Evolutionary conservation across 2,329 filamentous ascomycete genomes (phyloP), one percentile per base, ranked within the genome.

Genomic region (Paecilomyces formosus): DNA sequence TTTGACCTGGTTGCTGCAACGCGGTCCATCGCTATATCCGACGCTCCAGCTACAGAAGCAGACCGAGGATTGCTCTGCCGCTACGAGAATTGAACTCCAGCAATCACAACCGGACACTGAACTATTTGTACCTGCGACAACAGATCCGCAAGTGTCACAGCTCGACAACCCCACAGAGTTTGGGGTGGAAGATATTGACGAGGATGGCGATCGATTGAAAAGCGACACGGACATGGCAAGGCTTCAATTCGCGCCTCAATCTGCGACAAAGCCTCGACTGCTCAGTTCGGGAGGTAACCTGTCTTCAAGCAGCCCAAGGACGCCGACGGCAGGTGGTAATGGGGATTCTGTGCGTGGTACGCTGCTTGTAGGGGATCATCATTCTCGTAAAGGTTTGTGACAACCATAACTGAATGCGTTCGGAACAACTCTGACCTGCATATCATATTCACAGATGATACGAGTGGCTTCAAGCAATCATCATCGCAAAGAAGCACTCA

Each of bases 1-100:
- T 68, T 71, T 80, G 59, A 69, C 73, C 70, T 80, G 78, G 78
- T 74, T 80, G 59, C 62, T 80, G 62, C 70, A 70, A 59, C 73
- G 70, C 70, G 72, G 70, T 65, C 70, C 68, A 53, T 68, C 70
- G 35, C 63, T 71, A 11, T 71, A 71, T 56, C 66, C 67, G 28
- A 67, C 69, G 49, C 62, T 74, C 58, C 65, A 68, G 39, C 61
- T 66, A 28, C 65, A 67, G 61, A 68, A 66, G 60, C 50, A 58
- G 54, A 31, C 62, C 52, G 58, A 62, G 58, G 54, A 57, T 58
- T 53, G 24, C 24, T 21, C 52, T 33, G 26, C 54, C 26, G 24
- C 30, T 51, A 21, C 21, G 21, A 24, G 50, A 28, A n/a, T 7
- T 18, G 18, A 55, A 33, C 35, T 30, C 35, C 57, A 39, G 52